These are phyloP conservation scores for Pythium scleroteichum DNA, from an alignment of 352 stramenopile genomes.

Conservation along the genomic window DNA sequence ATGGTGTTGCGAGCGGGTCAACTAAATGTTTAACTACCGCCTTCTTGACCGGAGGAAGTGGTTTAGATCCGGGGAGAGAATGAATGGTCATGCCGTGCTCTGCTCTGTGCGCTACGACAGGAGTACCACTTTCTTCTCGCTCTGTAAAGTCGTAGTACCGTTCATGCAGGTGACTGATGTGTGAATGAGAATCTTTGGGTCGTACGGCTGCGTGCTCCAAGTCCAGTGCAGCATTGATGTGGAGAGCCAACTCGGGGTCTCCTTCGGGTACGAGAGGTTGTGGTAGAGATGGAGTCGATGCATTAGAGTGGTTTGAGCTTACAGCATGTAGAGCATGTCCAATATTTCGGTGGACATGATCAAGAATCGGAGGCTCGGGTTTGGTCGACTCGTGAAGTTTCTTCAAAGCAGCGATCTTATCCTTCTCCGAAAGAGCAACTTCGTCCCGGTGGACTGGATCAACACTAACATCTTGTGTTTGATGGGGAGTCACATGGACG, in stretches of 20 bases:
- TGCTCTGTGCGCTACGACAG: not conserved
- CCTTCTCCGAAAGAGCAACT: not conserved
- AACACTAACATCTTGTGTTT: too few species aligned
- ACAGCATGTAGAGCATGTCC: constrained; percentile 1
- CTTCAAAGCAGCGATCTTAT: constrained; percentile 1
- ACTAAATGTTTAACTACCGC: not conserved
- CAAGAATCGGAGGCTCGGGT: not conserved
- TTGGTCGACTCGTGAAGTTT: not conserved
- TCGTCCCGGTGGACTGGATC: not conserved
- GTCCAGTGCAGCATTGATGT: constrained; percentile 11
- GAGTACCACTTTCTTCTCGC: too few species aligned
- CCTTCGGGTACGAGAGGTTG: not conserved
- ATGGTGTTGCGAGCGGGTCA: constrained; percentile 15
- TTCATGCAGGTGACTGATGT: not conserved
- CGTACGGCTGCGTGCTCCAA: not conserved
- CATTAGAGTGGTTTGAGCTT: too few species aligned
- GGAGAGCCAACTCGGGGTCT: constrained; percentile 1
- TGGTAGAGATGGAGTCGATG: not conserved
- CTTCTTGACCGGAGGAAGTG: not conserved
- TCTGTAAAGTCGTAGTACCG: constrained; percentile 9
- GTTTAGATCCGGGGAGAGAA: not conserved
- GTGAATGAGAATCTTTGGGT: not conserved
- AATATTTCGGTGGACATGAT: not conserved
- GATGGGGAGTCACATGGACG: not conserved
- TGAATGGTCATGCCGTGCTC: constrained; percentile 15